Percentiles rank a stretch among this genome's conserved stretches.
These are phyloP conservation scores for Stropharia rugosoannulata DNA, from an alignment of 768 basidiomycete species.

Conservation along the genomic window DNA sequence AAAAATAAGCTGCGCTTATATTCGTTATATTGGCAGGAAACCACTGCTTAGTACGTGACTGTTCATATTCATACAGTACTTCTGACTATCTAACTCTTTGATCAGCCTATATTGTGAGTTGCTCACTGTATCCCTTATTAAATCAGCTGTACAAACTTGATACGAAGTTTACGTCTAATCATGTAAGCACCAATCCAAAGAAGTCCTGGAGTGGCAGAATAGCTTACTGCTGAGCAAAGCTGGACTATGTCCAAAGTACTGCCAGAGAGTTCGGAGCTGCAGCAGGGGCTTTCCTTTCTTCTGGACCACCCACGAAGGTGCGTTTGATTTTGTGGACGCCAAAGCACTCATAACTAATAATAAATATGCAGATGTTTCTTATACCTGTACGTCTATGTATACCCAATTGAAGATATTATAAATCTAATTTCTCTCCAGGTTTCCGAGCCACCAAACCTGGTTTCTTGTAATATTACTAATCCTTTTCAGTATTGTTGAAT, in stretches of 20 bases:
- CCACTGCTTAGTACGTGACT: slow-evolving; percentile 60
- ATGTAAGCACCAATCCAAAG: slow-evolving; percentile 38
- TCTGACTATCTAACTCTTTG: not conserved
- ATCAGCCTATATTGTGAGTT: slow-evolving; percentile 60
- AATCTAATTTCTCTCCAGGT: slow-evolving; percentile 28
- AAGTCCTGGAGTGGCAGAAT: not conserved
- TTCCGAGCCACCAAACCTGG: slow-evolving; percentile 78
- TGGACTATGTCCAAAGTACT: slow-evolving; percentile 61
- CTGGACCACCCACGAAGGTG: slow-evolving; percentile 76
- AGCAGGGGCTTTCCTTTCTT: slow-evolving; percentile 66
- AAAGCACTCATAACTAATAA: not conserved
- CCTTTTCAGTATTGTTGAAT: slow-evolving; percentile 61
- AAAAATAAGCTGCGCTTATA: slow-evolving; percentile 45
- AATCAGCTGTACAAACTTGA: not conserved
- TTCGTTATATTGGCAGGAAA: slow-evolving; percentile 75
- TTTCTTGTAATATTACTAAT: slow-evolving; percentile 59
- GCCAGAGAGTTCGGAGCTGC: slow-evolving; percentile 38
- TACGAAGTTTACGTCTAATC: slow-evolving; percentile 50
- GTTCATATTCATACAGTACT: not conserved
- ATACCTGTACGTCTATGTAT: slow-evolving; percentile 42
- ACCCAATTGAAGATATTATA: not conserved
- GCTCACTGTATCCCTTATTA: not conserved
- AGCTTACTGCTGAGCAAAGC: slow-evolving; percentile 29
- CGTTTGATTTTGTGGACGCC: not conserved
- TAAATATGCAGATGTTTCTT: slow-evolving; percentile 50